Evolutionary conservation across 345 rosid genomes (phyloP).

Genomic region (Hypericum perforatum): DNA sequence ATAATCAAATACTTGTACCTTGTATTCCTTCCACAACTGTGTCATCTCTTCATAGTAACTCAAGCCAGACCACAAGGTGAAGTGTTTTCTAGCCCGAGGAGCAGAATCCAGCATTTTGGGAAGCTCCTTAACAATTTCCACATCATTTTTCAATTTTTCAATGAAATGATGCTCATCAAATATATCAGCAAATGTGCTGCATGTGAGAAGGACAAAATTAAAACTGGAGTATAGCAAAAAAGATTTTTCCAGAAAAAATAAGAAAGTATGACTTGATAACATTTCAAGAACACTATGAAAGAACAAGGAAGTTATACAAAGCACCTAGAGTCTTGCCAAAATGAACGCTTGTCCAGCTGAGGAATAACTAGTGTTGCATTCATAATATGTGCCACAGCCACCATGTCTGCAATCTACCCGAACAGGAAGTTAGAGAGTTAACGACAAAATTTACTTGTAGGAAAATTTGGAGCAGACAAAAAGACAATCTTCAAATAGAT

Average conservation of each 20-base stretch:
- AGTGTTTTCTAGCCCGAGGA: constrained; percentile 87
- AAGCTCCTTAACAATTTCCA: constrained; percentile 58
- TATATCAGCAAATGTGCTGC: constrained; percentile 72
- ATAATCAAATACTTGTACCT: constrained; percentile 23
- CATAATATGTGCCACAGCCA: constrained; percentile 80
- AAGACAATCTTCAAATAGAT: no score
- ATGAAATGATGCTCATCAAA: constrained; percentile 74
- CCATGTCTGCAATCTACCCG: constrained; percentile 80
- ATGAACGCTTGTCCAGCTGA: constrained; percentile 73
- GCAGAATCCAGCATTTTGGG: constrained; percentile 59
- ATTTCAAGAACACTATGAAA: background rate
- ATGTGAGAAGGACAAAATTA: constrained; percentile 9
- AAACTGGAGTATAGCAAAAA: constrained; percentile 6
- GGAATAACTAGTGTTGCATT: constrained; percentile 92
- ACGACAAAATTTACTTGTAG: background rate
- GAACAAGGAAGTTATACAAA: constrained; percentile 3
- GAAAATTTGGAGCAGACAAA: background rate
- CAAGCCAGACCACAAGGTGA: constrained; percentile 67
- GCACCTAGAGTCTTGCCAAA: constrained; percentile 92
- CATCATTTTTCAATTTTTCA: constrained; percentile 45
- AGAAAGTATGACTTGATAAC: background rate
- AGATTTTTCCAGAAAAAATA: background rate
- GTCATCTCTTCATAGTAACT: constrained; percentile 83
- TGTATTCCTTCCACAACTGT: constrained; percentile 54
- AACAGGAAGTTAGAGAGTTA: constrained; percentile 10